Base-by-base conservation (phyloP, 192 early-diverging fungal species). In the Umbelopsis isabellina region DNA sequence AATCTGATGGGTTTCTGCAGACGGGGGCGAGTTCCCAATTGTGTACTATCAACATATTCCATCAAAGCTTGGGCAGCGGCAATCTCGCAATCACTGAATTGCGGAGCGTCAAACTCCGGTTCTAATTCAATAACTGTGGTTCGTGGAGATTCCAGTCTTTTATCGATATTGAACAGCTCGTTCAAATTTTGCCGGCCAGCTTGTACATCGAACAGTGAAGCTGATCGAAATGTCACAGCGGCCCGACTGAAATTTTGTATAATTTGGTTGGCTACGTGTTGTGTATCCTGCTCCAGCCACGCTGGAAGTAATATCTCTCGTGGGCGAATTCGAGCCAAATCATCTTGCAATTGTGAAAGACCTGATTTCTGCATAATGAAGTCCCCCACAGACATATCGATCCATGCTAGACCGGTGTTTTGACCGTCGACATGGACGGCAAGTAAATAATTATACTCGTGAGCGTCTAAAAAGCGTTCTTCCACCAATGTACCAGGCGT, bases 371-470 rank as follows among this genome's bases (percentile, higher is more conserved):
- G 81, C 12, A 93, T 85, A 69, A 88, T 84, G 64, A 96, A 96
- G 45, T 95, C 94, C 20, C 97, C 97, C 0, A 94, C 95, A 0
- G 92, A 91, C 45, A 98, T 72, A 83, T 98, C 97, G 3, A 92
- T 75, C 97, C 97, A 98, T 0, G 97, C 87, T 25, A 98, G 76
- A 2, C 93, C 91, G 22, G 93, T 58, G 1, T 25, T 18, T 18
- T 18, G 44, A 47, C 48, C 30, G 2, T 41, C 49, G 51, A 69
- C 61, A 47, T 61, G 20, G 20, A 95, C 78, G 25, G 88, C 82
- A 35, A 95, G 75, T 5, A 97, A 82, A 76, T 90, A 97, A 69
- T 89, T 93, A 79, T 94, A 91, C 44, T 91, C 78, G 10, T 78
- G 72, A 3, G 87, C 82, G 49, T 84, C 78, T 22, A 89, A 68